Conservation (phyloP, 1,284 basidiomycete genomes). For the Irpex rosettiformis region DNA sequence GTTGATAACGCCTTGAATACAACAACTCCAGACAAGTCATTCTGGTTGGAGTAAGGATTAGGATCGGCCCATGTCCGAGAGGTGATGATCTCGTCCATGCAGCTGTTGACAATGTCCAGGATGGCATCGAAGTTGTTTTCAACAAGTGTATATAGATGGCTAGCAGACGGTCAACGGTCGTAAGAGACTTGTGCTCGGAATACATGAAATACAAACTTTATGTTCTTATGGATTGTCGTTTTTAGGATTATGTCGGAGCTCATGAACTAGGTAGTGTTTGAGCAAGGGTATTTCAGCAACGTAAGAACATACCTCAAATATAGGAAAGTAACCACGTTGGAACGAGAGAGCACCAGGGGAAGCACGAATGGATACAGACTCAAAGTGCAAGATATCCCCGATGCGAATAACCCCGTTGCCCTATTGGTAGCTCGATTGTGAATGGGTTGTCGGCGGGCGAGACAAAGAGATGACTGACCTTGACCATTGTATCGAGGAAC, state of each 20-base stretch:
- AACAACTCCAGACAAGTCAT: constrained; percentile 27
- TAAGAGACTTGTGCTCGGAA: too few relatives aligned
- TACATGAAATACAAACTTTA: constrained; percentile 51
- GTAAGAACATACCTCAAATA: constrained; percentile 44
- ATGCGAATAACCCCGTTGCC: constrained; percentile 49
- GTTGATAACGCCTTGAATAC: constrained; percentile 46
- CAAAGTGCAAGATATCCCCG: constrained; percentile 45
- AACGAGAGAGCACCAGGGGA: constrained; percentile 45
- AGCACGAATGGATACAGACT: constrained; percentile 36
- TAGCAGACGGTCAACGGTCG: too few relatives aligned
- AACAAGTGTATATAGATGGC: constrained; percentile 49
- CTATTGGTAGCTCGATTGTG: constrained; percentile 26
- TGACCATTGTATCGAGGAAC: constrained; percentile 39
- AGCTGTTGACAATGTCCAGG: constrained; percentile 35
- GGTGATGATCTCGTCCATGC: constrained; percentile 40
- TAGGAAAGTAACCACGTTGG: constrained; percentile 53
- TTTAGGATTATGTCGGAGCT: constrained; percentile 60
- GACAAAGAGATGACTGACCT: constrained; percentile 29
- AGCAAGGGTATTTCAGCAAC: background rate
- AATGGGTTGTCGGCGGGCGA: background rate
- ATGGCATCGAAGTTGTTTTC: constrained; percentile 47
- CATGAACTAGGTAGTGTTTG: constrained; percentile 41
- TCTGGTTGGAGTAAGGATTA: constrained; percentile 31
- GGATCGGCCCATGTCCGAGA: constrained; percentile 21
- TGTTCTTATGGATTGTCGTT: constrained; percentile 47